phyloP scores from a whole-genome alignment of 192 early-diverging fungal genomes.

The Coemansia reversa region DNA sequence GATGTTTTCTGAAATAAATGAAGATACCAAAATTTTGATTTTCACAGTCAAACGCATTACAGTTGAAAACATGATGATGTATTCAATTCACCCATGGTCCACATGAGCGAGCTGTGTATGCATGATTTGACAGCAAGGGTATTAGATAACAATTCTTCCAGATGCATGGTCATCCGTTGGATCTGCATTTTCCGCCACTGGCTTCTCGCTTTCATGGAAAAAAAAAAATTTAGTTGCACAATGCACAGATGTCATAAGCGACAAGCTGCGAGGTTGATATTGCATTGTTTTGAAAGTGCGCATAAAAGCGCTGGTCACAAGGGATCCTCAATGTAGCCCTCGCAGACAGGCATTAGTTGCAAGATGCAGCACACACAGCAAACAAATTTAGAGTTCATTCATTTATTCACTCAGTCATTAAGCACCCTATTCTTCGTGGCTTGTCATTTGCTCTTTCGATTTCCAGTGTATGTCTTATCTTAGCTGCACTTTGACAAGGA shows the following conservation, averaged over 20 bases:
- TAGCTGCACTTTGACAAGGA: background rate
- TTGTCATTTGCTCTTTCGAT: background rate
- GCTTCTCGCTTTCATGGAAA: constrained; percentile 1
- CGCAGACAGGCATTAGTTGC: too few relatives aligned
- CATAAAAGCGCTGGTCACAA: background rate
- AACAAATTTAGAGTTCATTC: background rate
- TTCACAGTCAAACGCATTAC: too few relatives aligned
- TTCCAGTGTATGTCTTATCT: background rate
- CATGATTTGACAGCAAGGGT: background rate
- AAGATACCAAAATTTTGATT: too few relatives aligned
- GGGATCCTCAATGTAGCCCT: background rate
- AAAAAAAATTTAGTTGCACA: background rate
- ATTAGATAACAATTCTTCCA: background rate
- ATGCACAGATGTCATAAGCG: background rate
- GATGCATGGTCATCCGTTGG: too few relatives aligned
- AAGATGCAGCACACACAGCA: background rate
- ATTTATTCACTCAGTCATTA: background rate
- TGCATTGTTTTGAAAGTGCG: background rate
- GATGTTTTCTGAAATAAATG: too few relatives aligned
- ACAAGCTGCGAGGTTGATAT: background rate
- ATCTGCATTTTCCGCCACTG: background rate
- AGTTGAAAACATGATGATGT: too few relatives aligned
- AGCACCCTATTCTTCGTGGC: background rate
- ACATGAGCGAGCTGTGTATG: too few relatives aligned
- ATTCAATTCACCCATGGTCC: too few relatives aligned